Percentiles rank a stretch among this genome's conserved stretches.
Evolutionary conservation across 208 protist genomes (phyloP).

Genomic region (Crithidia acanthocephali): DNA sequence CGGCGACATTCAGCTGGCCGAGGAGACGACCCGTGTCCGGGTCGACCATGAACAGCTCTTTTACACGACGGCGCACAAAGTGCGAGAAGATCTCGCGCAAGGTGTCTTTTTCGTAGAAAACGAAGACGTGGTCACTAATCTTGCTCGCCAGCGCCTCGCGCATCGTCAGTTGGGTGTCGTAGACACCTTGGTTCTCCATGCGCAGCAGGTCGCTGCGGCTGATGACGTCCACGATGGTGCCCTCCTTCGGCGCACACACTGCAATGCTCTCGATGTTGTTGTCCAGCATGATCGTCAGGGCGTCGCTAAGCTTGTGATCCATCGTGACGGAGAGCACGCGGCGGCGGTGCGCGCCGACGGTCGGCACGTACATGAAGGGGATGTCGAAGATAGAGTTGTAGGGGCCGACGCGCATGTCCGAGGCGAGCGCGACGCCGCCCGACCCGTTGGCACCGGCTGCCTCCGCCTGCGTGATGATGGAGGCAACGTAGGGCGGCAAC

Average conservation of each 20-base stretch:
- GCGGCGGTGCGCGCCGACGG: slow-evolving; percentile 55
- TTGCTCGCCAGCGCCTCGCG: slow-evolving; percentile 72
- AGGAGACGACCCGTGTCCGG: slow-evolving; percentile 65
- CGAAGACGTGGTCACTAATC: slow-evolving; percentile 57
- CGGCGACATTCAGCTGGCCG: slow-evolving; percentile 78
- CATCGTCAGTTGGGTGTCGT: slow-evolving; percentile 83
- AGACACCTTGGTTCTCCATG: slow-evolving; percentile 91
- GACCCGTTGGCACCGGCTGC: slow-evolving; percentile 35
- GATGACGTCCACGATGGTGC: slow-evolving; percentile 80
- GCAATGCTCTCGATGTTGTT: slow-evolving; percentile 78
- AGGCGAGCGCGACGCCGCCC: slow-evolving; percentile 36
- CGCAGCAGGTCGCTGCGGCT: slow-evolving; percentile 82
- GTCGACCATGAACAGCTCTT: slow-evolving; percentile 88
- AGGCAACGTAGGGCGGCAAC: slow-evolving; percentile 70
- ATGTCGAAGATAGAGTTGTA: slow-evolving; percentile 82
- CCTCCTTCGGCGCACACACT: slow-evolving; percentile 49
- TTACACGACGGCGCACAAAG: slow-evolving; percentile 84
- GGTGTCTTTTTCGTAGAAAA: slow-evolving; percentile 78
- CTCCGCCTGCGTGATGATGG: slow-evolving; percentile 51
- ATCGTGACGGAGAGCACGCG: slow-evolving; percentile 71
- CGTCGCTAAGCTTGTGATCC: slow-evolving; percentile 68
- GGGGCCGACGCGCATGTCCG: slow-evolving; percentile 51
- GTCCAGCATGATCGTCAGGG: slow-evolving; percentile 72
- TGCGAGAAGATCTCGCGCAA: slow-evolving; percentile 84
- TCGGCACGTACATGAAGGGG: slow-evolving; percentile 72